Conservation (phyloP, 768 basidiomycete genomes). For the Boletus vermiculosoides region DNA sequence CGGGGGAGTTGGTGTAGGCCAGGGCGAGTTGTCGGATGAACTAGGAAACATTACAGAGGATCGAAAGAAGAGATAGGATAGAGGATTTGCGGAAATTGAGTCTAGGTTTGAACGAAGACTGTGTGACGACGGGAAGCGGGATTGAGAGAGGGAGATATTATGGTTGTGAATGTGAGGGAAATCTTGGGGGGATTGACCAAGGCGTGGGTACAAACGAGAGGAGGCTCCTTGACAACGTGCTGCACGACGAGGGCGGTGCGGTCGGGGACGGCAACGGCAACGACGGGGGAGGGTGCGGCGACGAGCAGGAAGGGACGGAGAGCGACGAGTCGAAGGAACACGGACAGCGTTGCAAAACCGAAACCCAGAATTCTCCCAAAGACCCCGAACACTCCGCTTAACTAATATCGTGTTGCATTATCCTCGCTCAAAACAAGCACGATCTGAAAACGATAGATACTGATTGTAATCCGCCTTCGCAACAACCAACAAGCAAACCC, state of each 20-base stretch:
- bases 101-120: constrained; percentile 27
- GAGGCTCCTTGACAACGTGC: constrained; percentile 17
- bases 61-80: constrained; percentile 25
- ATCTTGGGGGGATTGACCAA: constrained; percentile 10
- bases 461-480: neutral
- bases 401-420: constrained; percentile 16
- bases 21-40: constrained; percentile 36
- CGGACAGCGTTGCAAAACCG: constrained; percentile 34
- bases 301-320: constrained; percentile 31
- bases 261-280: constrained; percentile 18
- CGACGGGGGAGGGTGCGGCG: constrained; percentile 27
- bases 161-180: constrained; percentile 17
- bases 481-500: neutral
- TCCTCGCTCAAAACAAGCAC: neutral
- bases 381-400: constrained; percentile 27
- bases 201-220: constrained; percentile 32
- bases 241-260: constrained; percentile 26
- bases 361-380: constrained; percentile 36
- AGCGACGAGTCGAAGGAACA: constrained; percentile 32
- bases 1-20: constrained; percentile 44
- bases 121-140: constrained; percentile 23
- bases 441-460: neutral
- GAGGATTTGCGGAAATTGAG: constrained; percentile 7
- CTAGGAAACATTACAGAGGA: constrained; percentile 38
- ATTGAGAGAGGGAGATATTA: constrained; percentile 27